These are phyloP conservation scores for Pichia kluyveri DNA, from an alignment of 805 yeast species.

Conservation along the genomic window DNA sequence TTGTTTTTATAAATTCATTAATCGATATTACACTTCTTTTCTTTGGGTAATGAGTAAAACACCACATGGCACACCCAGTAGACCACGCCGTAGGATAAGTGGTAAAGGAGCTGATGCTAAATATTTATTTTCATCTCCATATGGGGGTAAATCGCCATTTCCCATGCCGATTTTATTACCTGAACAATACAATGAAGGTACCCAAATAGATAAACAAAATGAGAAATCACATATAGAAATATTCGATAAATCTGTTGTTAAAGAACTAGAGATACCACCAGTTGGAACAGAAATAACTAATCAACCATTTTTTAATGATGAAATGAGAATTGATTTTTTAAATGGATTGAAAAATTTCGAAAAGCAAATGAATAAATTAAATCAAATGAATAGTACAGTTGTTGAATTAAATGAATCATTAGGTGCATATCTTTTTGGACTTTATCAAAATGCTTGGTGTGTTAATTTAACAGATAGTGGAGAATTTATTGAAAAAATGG, in stretches of 20 bases:
- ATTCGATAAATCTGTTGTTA: not conserved
- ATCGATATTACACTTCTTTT: too few species aligned
- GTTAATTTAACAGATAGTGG: conserved; percentile 48
- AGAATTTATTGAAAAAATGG: conserved; percentile 14
- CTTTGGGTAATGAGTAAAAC: not conserved
- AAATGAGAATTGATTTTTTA: conserved; percentile 13
- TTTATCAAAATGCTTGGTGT: conserved; percentile 83
- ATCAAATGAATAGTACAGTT: conserved; percentile 52
- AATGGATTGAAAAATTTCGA: conserved; percentile 30
- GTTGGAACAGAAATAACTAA: conserved; percentile 9
- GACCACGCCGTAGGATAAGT: too few species aligned
- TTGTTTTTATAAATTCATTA: too few species aligned
- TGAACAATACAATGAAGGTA: not conserved
- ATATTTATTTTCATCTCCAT: conserved; percentile 10
- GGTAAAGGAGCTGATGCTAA: too few species aligned
- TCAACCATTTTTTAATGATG: conserved; percentile 16
- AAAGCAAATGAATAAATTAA: conserved; percentile 47
- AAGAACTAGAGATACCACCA: not conserved
- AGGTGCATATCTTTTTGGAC: conserved; percentile 62
- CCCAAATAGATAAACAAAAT: not conserved
- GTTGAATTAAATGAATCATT: conserved; percentile 68
- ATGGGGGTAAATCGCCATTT: conserved; percentile 9
- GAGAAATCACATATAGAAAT: not conserved
- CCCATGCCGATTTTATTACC: conserved; percentile 6
- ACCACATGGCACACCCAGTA: not conserved